Evolutionary conservation across 495 filamentous ascomycete species (phyloP).

Genomic region (Annulohypoxylon moriforme): DNA sequence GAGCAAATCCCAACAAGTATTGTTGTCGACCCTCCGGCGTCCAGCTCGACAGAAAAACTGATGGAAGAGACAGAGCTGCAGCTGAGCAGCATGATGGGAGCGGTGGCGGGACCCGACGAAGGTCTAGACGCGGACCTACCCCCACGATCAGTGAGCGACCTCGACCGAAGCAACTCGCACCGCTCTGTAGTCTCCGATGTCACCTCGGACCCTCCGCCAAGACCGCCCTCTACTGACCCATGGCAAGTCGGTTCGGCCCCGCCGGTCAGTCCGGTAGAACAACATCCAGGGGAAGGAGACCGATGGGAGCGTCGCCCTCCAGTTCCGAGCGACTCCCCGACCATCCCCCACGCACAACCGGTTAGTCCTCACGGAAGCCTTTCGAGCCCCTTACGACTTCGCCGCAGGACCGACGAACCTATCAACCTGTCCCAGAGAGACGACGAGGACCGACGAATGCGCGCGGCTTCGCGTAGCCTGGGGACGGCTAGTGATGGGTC

Average conservation of each 20-base stretch:
- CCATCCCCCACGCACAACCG: constrained; percentile 46
- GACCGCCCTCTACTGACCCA: constrained; percentile 45
- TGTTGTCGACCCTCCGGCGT: constrained; percentile 37
- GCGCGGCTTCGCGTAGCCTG: constrained; percentile 43
- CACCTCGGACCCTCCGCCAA: constrained; percentile 46
- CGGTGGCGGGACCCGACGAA: constrained; percentile 45
- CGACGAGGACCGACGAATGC: constrained; percentile 44
- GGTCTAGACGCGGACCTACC: constrained; percentile 36
- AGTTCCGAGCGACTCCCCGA: constrained; percentile 44
- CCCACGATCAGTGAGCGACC: constrained; percentile 32
- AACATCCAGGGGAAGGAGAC: constrained; percentile 41
- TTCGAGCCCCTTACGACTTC: constrained; percentile 25
- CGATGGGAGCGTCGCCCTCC: constrained; percentile 40
- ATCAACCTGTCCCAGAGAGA: constrained; percentile 30
- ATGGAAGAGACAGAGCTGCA: constrained; percentile 44
- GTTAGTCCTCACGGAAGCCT: constrained; percentile 34
- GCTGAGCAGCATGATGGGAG: constrained; percentile 40
- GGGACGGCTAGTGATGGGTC: constrained; percentile 45
- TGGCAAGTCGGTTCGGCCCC: constrained; percentile 45
- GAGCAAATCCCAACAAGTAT: constrained; percentile 43
- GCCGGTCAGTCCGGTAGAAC: constrained; percentile 41
- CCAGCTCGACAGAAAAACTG: constrained; percentile 36
- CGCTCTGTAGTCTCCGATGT: constrained; percentile 43
- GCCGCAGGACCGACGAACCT: constrained; percentile 27
- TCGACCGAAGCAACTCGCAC: constrained; percentile 42